Evolutionary conservation across 768 basidiomycete genomes (phyloP), one percentile per base, ranked within the genome.

Genomic region (Auriscalpium orientale): DNA sequence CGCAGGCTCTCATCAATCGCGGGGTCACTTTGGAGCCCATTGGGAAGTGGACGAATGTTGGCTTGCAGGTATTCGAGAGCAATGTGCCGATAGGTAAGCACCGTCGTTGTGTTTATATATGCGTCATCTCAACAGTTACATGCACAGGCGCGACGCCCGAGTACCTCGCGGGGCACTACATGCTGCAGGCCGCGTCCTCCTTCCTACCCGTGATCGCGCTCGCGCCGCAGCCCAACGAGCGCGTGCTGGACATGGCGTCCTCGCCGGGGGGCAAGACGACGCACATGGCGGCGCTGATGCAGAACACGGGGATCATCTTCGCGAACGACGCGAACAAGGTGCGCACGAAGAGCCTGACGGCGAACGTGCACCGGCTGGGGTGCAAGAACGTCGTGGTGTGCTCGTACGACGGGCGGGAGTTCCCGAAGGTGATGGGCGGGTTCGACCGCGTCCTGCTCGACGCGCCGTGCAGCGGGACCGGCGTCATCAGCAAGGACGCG

Each of bases 181-280:
- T 99, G 91, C 88, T 98, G 22, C 97, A 99, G 76, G 92, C 97
- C 7, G 97, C 97, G 11, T 95, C 94, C 6, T 98, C 97, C 1
- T 98, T 99, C 79, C 81, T 99, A n/a, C 97, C 97, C 53, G 97
- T 98, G 66, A 95, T 98, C 60, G 92, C 97, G 4, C 86, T 99
- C 40, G 77, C 83, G 22, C 97, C 97, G 6, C 89, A 95, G 66
- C 92, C 93, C 2, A 82, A 90, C 57, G 97, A 98, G 67, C 88
- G 95, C 11, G 83, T 98, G 11, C 80, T 99, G 56, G 97, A 99
- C 69, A 98, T 99, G 95, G 95, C 95, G 2, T 95, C 94, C 48
- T 94, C 97, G 0, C 97, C 97, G 0, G 97, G 97, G 28, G 97
- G 97, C 7, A 99, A 99, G 74, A 91, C 97, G 45, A 98, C 97